Base-by-base conservation (phyloP, 139 green algal genomes). In the Klebsormidium nitens region DNA sequence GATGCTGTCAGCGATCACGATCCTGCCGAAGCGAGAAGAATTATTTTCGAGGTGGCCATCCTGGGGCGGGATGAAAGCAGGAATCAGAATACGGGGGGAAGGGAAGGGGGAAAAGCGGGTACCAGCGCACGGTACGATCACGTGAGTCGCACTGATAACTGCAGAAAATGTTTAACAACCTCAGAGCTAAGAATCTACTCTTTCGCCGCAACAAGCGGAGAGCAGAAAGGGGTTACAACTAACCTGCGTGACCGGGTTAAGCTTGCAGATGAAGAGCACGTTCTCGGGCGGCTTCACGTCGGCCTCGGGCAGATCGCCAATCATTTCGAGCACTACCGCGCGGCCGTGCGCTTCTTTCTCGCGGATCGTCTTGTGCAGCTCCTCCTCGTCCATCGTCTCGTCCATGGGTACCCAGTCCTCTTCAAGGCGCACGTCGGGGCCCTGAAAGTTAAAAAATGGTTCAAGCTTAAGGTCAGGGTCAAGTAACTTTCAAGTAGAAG, bases 251-350 rank as follows among this genome's bases (percentile, higher is more conserved):
- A 96, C 87, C 4, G 89, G 90, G 75, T 99, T 98, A 29, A 99
- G 85, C 81, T 97, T 96, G 88, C 94, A 98, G n/a, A 99, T 78
- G 75, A 99, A 99, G 1, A 99, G 80, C 82, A 96, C 88, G 80
- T 96, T 94, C 64, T 87, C 78, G 0, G 93, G 93, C 6, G 95
- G 93, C 76, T 89, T 90, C 32, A 86, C 91, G 32, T 98, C 93
- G 6, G 89, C 91, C 40, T 95, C 86, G 0, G 91, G 91, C 59
- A 96, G 44, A 57, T 84, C 78, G 23, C 78, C 78, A 29, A 78
- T 74, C 95, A 99, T 98, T 81, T 99, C 95, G 56, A 99, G 81
- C 40, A 99, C 89, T 23, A 97, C 90, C 2, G 92, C 93, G 3
- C 87, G 71, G 4, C 37, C 64, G 36, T 89, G 68, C 6, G 93